Percentiles rank a stretch among this genome's conserved stretches.
Conservation (phyloP, 2,329 filamentous ascomycete genomes). For the Nemania serpens region DNA sequence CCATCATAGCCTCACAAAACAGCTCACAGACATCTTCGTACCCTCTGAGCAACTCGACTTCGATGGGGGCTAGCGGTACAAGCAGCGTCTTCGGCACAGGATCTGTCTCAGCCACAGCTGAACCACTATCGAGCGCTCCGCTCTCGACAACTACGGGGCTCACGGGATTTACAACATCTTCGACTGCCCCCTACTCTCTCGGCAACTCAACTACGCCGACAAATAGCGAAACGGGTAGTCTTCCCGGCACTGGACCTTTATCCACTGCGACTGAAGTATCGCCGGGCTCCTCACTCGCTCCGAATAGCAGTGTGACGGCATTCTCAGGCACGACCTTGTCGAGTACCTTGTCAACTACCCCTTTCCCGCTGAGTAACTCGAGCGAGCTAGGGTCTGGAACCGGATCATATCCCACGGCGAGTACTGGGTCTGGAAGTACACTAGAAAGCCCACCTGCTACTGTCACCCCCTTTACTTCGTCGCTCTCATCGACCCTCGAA, state of each 20-base stretch:
- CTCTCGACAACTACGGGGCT: neutral
- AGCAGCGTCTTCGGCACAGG: slow-evolving; percentile 6
- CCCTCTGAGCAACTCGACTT: slow-evolving; percentile 16
- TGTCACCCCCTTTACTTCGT: neutral
- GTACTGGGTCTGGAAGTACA: slow-evolving; percentile 8
- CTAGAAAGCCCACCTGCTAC: neutral
- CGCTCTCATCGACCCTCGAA: neutral
- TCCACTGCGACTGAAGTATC: slow-evolving; percentile 2
- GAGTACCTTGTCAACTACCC: slow-evolving; percentile 4
- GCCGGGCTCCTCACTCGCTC: too few species aligned
- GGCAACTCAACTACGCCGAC: slow-evolving; percentile 17
- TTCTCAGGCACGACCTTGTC: neutral
- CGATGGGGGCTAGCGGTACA: neutral
- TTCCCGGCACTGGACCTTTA: slow-evolving; percentile 7
- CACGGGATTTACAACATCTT: neutral
- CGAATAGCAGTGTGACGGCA: neutral
- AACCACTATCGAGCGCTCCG: neutral
- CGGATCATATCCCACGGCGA: slow-evolving; percentile 7
- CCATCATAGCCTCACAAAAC: neutral
- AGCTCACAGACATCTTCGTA: slow-evolving; percentile 14
- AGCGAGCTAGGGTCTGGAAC: slow-evolving; percentile 14
- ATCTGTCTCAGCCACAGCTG: neutral
- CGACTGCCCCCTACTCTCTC: slow-evolving; percentile 13
- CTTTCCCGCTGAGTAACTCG: slow-evolving; percentile 22
- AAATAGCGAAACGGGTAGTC: slow-evolving; percentile 9